Evolutionary conservation across 257 asterid species (phyloP).

Genomic region (Parsonsia alboflavescens): DNA sequence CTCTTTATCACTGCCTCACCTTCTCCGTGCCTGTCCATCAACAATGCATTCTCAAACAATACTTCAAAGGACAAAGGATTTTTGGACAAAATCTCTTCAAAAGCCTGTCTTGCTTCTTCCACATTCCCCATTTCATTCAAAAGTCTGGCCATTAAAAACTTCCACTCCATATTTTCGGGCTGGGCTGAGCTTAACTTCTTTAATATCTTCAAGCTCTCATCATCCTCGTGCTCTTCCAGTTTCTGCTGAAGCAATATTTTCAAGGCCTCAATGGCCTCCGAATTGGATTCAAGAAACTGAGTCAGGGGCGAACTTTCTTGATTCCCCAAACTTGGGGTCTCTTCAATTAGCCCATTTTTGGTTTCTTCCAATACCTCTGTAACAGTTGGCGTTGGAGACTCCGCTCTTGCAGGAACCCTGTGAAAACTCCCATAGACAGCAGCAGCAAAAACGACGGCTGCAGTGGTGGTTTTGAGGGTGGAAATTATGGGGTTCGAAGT

Average conservation of each 20-base stretch:
- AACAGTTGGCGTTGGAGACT: constrained; percentile 22
- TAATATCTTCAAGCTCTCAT: constrained; percentile 51
- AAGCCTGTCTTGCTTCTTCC: constrained; percentile 50
- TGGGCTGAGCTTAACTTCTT: constrained; percentile 46
- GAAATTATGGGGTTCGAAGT: constrained; percentile 23
- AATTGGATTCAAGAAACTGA: constrained; percentile 40
- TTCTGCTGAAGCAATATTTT: constrained; percentile 54
- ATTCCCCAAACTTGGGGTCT: neutral
- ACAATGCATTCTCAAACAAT: constrained; percentile 62
- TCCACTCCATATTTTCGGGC: constrained; percentile 68
- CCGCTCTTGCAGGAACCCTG: constrained; percentile 29
- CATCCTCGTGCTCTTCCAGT: constrained; percentile 66
- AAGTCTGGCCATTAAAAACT: constrained; percentile 55
- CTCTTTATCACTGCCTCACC: constrained; percentile 54
- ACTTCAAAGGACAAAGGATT: constrained; percentile 61
- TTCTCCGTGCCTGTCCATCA: constrained; percentile 78
- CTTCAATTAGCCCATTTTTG: neutral
- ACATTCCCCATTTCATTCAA: constrained; percentile 57
- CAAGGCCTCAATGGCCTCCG: constrained; percentile 52
- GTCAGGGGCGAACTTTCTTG: constrained; percentile 39
- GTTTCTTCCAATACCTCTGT: constrained; percentile 23
- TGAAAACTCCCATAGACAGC: constrained; percentile 41
- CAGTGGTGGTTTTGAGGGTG: constrained; percentile 46
- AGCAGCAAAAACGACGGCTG: constrained; percentile 49
- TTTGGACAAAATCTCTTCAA: constrained; percentile 46